Evolutionary conservation across 2,329 filamentous ascomycete species (phyloP), one percentile per base, ranked within the genome.

Genomic region (Trichoderma sp.): DNA sequence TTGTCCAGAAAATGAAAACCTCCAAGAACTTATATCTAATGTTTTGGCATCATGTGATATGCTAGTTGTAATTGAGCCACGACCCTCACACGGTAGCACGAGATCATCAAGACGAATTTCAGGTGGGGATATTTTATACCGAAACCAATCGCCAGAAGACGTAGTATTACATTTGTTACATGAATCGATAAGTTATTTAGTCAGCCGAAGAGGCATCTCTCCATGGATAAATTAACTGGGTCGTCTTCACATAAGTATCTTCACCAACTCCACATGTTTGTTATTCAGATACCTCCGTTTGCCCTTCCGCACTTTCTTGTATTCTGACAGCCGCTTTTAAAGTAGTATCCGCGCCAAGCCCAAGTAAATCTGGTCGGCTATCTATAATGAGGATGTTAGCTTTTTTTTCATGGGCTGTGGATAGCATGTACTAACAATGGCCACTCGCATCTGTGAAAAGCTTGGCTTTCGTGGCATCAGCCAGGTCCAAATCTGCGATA

Each of bases 141-240:
- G 29, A 7, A 29, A 4, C 29, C 29, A 29, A 29, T 29, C 7
- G 29, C 7, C 7, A 29, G 7, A 7, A 29, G 29, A 29, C 7
- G 29, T 29, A 29, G 7, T 4, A 29, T 4, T 29, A 29, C 29
- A 29, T 29, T 4, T 4, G 29, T 7, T 29, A 29, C 29, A n/a
- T n/a, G n/a, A n/a, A n/a, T n/a, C n/a, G n/a, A n/a, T n/a, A n/a
- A n/a, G n/a, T n/a, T n/a, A n/a, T n/a, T n/a, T n/a, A 10, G 3
- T 19, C 2, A 10, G 17, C 39, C 4, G 2, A 19, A 19, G 2
- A 12, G n/a, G 2, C 12, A 45, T 0, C 12, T 1, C 1, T 13
- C n/a, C 1, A 10, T 19, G n/a, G 0, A 22, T 48, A 48, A 19
- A 7, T 48, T 9, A 0, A 45, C 19, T 12, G 39, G 12, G 5